Conservation (phyloP, 1,284 basidiomycete genomes). For the Boletus hoseneyae region DNA sequence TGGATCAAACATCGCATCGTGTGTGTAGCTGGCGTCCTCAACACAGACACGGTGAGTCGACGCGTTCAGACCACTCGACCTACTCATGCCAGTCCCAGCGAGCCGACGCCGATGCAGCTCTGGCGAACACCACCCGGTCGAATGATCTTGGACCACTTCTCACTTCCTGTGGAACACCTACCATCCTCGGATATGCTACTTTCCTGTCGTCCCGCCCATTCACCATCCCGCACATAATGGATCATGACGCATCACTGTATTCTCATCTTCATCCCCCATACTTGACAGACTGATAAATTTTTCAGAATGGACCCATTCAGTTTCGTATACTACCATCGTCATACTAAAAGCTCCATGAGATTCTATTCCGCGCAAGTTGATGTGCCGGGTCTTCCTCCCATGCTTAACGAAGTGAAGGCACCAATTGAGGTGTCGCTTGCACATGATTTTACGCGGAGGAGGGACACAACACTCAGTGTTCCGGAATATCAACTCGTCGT, state of each 20-base stretch:
- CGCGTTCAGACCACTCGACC: not conserved
- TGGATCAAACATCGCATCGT: constrained; percentile 41
- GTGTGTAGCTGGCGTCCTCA: constrained; percentile 52
- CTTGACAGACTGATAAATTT: constrained; percentile 9
- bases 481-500: constrained; percentile 18
- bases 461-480: not conserved
- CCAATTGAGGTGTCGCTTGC: constrained; percentile 21
- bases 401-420: constrained; percentile 6
- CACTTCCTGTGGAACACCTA: constrained; percentile 24
- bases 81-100: constrained; percentile 15
- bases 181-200: constrained; percentile 25
- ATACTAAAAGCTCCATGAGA: constrained; percentile 45
- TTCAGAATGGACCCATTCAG: constrained; percentile 25
- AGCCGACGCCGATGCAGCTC: constrained; percentile 18
- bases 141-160: constrained; percentile 6
- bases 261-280: constrained; percentile 3
- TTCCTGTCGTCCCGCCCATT: constrained; percentile 13
- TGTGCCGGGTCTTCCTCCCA: constrained; percentile 27
- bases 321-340: constrained; percentile 50
- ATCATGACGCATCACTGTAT: constrained; percentile 17
- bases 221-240: constrained; percentile 21
- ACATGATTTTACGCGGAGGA: constrained; percentile 29
- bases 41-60: constrained; percentile 32
- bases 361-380: constrained; percentile 51
- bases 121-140: constrained; percentile 13